Conservation (phyloP, 768 basidiomycete species). For the Postia placenta region DNA sequence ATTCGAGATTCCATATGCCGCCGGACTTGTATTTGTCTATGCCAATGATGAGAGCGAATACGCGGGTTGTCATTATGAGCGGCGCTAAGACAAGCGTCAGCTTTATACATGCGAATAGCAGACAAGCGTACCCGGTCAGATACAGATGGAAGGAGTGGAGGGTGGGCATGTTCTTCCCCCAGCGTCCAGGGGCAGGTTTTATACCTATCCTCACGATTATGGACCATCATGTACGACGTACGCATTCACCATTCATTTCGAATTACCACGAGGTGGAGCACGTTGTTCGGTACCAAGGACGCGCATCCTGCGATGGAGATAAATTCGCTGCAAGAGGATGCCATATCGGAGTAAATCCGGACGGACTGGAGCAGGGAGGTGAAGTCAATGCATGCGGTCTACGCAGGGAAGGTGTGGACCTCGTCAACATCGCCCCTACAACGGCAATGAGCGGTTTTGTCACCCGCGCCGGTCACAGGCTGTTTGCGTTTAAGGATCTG, state of each 20-base stretch:
- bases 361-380: background rate
- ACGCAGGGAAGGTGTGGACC: too few relatives aligned
- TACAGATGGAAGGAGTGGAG: too few relatives aligned
- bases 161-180: too few relatives aligned
- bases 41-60: constrained; percentile 65
- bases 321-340: background rate
- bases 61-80: constrained; percentile 34
- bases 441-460: too few relatives aligned
- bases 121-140: too few relatives aligned
- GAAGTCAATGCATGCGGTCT: too few relatives aligned
- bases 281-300: background rate
- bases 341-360: background rate
- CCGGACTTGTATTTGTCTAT: constrained; percentile 62
- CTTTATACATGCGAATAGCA: too few relatives aligned
- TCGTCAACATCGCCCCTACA: too few relatives aligned
- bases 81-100: too few relatives aligned
- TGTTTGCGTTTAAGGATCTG: too few relatives aligned
- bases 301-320: background rate
- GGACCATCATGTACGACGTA: background rate
- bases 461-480: too few relatives aligned
- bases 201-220: background rate
- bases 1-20: constrained; percentile 57
- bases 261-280: background rate
- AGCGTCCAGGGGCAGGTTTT: background rate
- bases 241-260: background rate